Base-by-base conservation (phyloP, 106 monocot genomes). In the Platanthera zijinensis region DNA sequence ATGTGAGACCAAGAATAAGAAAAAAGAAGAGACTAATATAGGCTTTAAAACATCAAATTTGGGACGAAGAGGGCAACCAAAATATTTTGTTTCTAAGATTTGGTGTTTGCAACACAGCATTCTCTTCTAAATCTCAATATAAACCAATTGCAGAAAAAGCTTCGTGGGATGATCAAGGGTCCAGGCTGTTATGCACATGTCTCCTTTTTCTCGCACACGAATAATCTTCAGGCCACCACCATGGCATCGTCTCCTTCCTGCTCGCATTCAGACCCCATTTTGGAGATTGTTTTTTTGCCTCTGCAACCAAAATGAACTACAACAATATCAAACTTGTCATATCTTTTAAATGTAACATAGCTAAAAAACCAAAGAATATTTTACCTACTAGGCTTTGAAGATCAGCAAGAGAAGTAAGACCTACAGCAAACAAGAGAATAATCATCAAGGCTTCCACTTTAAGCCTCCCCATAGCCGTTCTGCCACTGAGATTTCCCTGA, bases 181-280 rank as follows among this genome's bases (percentile, higher is more conserved):
- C 54, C 17, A 85, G 69, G 6, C 81, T 63, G 64, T 85, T 85
- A 61, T 85, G 78, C 19, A 75, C 70, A 5, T 78, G 85, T 46
- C 64, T 57, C 25, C 78, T 68, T 46, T 52, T 74, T 51, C 78
- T 69, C 14, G 69, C 85, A 0, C 46, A 14, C 5, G 85, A 69
- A 13, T 85, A 85, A 49, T 85, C 85, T 53, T 39, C 57, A 7
- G 68, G 57, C 81, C 68, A 78, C 81, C 78, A 85, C 81, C 81
- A 59, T 19, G 19, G 68, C 66, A 18, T 74, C 77, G 25, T 57
- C 66, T 67, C 52, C 69, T 71, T 75, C 75, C 57, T 18, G 2
- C 69, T 56, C 18, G 50, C 68, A 9, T 19, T 72, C 59, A 28
- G 9, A 10, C 17, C 19, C 6, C 19, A 19, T 77, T 39, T 74